phyloP scores from a whole-genome alignment of 176 grass and related monocot species.

The Tuctoria greenei region DNA sequence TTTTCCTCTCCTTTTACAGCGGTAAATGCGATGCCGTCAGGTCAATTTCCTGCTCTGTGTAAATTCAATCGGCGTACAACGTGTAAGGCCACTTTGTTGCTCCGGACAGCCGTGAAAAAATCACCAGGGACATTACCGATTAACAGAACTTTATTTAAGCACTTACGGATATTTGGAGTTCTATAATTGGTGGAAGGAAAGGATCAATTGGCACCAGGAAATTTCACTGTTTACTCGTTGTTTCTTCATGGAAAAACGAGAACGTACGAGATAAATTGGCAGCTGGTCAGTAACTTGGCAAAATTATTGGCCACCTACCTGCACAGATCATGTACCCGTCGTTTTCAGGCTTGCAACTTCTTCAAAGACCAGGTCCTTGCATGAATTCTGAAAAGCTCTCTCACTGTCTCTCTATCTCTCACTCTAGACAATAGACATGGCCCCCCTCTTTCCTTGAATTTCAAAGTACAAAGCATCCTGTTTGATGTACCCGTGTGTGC shows the following conservation, averaged over 20 bases:
- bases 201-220: not conserved
- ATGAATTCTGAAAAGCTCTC: conserved; percentile 1
- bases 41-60: not conserved
- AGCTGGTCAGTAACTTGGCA: conserved; percentile 4
- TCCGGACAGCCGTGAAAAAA: conserved; percentile 9
- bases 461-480: conserved; percentile 30
- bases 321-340: not conserved
- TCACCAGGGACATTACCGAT: not conserved
- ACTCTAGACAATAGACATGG: not conserved
- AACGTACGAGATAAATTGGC: not conserved
- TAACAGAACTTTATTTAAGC: not conserved
- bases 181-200: too few relatives aligned
- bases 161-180: too few relatives aligned
- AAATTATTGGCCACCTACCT: conserved; percentile 24
- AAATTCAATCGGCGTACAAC: not conserved
- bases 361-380: not conserved
- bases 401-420: not conserved
- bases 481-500: conserved; percentile 32
- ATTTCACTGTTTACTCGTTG: not conserved
- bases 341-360: not conserved
- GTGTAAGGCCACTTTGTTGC: not conserved
- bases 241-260: not conserved
- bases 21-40: not conserved
- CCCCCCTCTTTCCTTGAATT: conserved; percentile 21
- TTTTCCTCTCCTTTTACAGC: not conserved